phyloP scores from a whole-genome alignment of 2,329 filamentous ascomycete genomes.

The Neofusicoccum sp. region DNA sequence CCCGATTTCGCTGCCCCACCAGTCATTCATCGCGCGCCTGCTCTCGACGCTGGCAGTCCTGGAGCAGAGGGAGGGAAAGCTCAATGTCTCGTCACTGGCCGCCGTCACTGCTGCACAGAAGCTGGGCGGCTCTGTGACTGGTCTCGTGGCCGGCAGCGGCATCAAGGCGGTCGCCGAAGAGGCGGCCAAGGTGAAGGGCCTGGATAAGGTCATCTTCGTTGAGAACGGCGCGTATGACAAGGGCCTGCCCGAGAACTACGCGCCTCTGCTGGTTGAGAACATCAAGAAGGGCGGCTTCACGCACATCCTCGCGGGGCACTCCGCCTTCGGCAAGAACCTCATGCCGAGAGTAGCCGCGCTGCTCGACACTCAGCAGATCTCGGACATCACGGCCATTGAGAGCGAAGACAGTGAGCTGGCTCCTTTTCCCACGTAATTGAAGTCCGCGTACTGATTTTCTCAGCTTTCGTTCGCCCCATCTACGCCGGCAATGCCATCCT shows the following conservation, averaged over 20 bases:
- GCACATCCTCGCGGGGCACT: slow-evolving; percentile 87
- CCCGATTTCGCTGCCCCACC: slow-evolving; percentile 41
- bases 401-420: slow-evolving; percentile 70
- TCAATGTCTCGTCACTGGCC: slow-evolving; percentile 80
- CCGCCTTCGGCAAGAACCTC: slow-evolving; percentile 94
- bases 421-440: neutral
- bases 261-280: slow-evolving; percentile 91
- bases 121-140: slow-evolving; percentile 82
- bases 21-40: slow-evolving; percentile 66
- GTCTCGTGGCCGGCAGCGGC: slow-evolving; percentile 80
- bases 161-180: slow-evolving; percentile 77
- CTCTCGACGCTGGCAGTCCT: slow-evolving; percentile 88
- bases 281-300: slow-evolving; percentile 95
- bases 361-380: slow-evolving; percentile 89
- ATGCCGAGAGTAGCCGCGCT: slow-evolving; percentile 89
- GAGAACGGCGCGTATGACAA: slow-evolving; percentile 92
- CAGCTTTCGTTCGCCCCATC: slow-evolving; percentile 89
- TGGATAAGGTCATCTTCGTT: slow-evolving; percentile 89
- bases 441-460: slow-evolving; percentile 12
- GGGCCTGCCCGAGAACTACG: slow-evolving; percentile 91
- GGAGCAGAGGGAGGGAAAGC: slow-evolving; percentile 87
- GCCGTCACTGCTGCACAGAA: slow-evolving; percentile 85
- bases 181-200: slow-evolving; percentile 83
- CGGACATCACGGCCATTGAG: slow-evolving; percentile 85
- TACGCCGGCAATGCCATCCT: slow-evolving; percentile 98